Evolutionary conservation across 805 yeast species (phyloP), one percentile per base, ranked within the genome.

Genomic region (Isabelozyma pseudorhagii): DNA sequence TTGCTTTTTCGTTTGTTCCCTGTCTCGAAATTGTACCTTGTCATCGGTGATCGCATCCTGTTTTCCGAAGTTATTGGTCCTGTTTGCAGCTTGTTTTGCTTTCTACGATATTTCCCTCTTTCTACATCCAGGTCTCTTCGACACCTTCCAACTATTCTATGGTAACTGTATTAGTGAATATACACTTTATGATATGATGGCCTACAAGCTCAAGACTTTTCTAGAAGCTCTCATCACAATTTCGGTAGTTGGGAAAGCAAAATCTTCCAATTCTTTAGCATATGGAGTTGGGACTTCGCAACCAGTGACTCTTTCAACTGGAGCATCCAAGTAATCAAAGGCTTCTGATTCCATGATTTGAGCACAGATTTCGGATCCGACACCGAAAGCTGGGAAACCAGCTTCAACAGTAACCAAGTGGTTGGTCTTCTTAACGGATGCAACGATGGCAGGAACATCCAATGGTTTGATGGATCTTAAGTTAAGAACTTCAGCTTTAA

Each of bases 231-330:
- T 87, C 67, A 88, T 82, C 62, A 94, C 88, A 57, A 91, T 83
- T 66, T 89, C 93, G 49, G 89, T 80, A 71, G 92, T 97, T 73
- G 99, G 99, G 97, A 94, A 94, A 49, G 98, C 97, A 68, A 94
- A 89, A 77, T 88, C 96, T 83, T 94, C 99, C 69, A 94, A 82
- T 77, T 87, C 92, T 73, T 84, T 83, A 62, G 97, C 97, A 69
- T 94, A 94, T 57, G 99, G 99, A 60, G 99, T 94, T 73, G 99
- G 99, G 31, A 92, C 97, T 78, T 94, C 99, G 68, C 98, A 96
- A 72, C 99, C 99, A 52, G 99, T 94, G 64, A 92, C 93, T 81
- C 99, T 90, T 78, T 87, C 96, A 59, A 94, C 89, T 62, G 99
- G 99, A 53, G 98, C 96, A 75, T 94, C 99, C 67, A 94, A 83